Evolutionary conservation across 2,329 filamentous ascomycete genomes (phyloP), one percentile per base, ranked within the genome.

Genomic region (Raffaelea ambrosiae): DNA sequence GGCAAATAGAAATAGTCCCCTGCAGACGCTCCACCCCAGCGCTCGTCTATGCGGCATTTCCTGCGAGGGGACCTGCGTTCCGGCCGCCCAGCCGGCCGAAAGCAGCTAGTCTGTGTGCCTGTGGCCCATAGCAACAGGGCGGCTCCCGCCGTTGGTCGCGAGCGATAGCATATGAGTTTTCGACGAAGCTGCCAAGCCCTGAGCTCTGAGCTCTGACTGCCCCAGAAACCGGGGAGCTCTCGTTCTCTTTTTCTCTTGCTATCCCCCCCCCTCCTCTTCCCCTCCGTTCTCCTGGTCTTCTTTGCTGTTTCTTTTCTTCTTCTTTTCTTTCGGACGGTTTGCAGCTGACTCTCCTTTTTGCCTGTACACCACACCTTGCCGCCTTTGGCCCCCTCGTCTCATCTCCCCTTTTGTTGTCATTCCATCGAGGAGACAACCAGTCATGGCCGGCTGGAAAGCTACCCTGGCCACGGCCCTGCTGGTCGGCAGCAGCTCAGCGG

Each of bases 381-480:
- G n/a, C n/a, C n/a, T n/a, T n/a, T n/a, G n/a, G n/a, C n/a, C n/a
- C n/a, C n/a, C n/a, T n/a, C n/a, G n/a, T 43, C 31, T 13, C 33
- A 31, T 39, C 33, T 33, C 23, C 8, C 39, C 26, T 38, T 33
- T 33, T 33, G 5, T 39, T 41, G 16, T 48, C 18, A 19, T 35
- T 16, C 22, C 22, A 14, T 20, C 14, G 39, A 14, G 5, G 10
- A 29, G 13, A 29, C 26, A 29, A 38, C 31, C 35, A 16, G 35
- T 38, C 14, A 38, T 53, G 51, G 31, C 49, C 13, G 31, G 33
- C 47, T 48, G 43, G 50, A 55, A 53, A 40, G 23, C 46, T 16
- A 40, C 47, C 18, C 45, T 55, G 4, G 50, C 50, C 16, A 47
- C 50, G 10, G 46, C 52, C 22, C 48, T 52, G 47, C 52, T 55